These are phyloP conservation scores for Metschnikowia henanensis DNA, from an alignment of 805 yeast genomes.

Conservation along the genomic window DNA sequence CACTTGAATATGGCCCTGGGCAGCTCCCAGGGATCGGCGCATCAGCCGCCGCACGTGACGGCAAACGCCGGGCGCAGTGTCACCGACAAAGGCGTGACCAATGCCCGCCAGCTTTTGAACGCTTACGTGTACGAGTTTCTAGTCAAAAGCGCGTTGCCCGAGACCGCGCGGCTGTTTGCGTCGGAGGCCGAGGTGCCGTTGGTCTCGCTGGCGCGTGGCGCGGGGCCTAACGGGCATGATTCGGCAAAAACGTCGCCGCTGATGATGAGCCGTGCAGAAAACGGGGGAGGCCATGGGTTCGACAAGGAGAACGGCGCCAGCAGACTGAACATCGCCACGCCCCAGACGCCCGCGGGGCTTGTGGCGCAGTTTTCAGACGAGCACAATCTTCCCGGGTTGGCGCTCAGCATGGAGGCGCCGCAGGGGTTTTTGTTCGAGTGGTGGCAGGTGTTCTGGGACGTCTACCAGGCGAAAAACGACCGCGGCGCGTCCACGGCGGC, in stretches of 20 bases:
- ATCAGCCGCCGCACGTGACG: constrained; percentile 7
- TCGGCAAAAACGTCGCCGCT: constrained; percentile 23
- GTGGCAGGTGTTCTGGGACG: constrained; percentile 98
- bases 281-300: neutral
- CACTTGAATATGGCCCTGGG: constrained; percentile 8
- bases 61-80: constrained; percentile 28
- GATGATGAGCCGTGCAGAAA: constrained; percentile 9
- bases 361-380: constrained; percentile 33
- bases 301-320: constrained; percentile 4
- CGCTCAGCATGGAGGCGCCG: constrained; percentile 74
- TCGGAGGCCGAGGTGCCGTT: constrained; percentile 72
- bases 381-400: constrained; percentile 48
- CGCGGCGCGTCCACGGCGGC: constrained; percentile 21
- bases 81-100: constrained; percentile 47
- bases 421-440: constrained; percentile 88
- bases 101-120: constrained; percentile 62
- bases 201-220: constrained; percentile 2
- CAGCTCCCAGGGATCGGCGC: constrained; percentile 2
- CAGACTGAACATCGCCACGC: constrained; percentile 18
- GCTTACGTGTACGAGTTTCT: constrained; percentile 88
- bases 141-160: constrained; percentile 66
- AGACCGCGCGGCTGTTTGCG: constrained; percentile 72
- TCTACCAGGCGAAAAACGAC: constrained; percentile 72
- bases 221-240: neutral
- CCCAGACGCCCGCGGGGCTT: constrained; percentile 27